Evolutionary conservation across 768 basidiomycete species (phyloP).

Genomic region (Leccinum fibrillosum): DNA sequence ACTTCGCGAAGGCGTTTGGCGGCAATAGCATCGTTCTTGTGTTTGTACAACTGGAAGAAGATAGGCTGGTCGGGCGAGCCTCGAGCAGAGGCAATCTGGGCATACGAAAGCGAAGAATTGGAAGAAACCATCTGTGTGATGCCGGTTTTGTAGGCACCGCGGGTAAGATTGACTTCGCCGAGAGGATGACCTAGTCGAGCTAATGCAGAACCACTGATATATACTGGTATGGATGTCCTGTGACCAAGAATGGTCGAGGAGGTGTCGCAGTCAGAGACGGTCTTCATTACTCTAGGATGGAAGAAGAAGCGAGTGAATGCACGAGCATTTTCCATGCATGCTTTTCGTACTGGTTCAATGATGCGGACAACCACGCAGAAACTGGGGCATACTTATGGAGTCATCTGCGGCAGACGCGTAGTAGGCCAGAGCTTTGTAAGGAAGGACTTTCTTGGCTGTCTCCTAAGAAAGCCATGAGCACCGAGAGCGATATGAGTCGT

Average conservation of each 20-base stretch:
- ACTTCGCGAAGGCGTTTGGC: slow-evolving; percentile 69
- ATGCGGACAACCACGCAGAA: slow-evolving; percentile 13
- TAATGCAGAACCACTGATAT: slow-evolving; percentile 79
- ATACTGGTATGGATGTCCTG: slow-evolving; percentile 71
- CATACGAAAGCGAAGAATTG: slow-evolving; percentile 68
- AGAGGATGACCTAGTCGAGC: slow-evolving; percentile 86
- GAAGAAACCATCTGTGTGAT: slow-evolving; percentile 87
- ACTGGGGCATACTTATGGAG: slow-evolving; percentile 58
- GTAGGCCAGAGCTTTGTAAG: slow-evolving; percentile 75
- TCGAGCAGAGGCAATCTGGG: slow-evolving; percentile 56
- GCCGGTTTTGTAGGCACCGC: slow-evolving; percentile 58
- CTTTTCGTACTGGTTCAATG: slow-evolving; percentile 33
- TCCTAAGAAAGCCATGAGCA: slow-evolving; percentile 37
- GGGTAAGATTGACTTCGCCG: slow-evolving; percentile 84
- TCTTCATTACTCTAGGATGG: slow-evolving; percentile 73
- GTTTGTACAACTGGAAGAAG: slow-evolving; percentile 88
- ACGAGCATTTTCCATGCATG: slow-evolving; percentile 63
- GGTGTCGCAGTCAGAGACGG: slow-evolving; percentile 60
- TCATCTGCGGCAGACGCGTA: slow-evolving; percentile 88
- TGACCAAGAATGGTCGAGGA: slow-evolving; percentile 75
- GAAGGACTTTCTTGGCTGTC: slow-evolving; percentile 69
- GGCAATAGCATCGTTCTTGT: slow-evolving; percentile 62
- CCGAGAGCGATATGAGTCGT: not conserved
- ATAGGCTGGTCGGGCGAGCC: slow-evolving; percentile 55
- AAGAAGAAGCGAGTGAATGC: slow-evolving; percentile 90